Evolutionary conservation across 352 stramenopile species (phyloP).

Genomic region (Pythium aquatile): DNA sequence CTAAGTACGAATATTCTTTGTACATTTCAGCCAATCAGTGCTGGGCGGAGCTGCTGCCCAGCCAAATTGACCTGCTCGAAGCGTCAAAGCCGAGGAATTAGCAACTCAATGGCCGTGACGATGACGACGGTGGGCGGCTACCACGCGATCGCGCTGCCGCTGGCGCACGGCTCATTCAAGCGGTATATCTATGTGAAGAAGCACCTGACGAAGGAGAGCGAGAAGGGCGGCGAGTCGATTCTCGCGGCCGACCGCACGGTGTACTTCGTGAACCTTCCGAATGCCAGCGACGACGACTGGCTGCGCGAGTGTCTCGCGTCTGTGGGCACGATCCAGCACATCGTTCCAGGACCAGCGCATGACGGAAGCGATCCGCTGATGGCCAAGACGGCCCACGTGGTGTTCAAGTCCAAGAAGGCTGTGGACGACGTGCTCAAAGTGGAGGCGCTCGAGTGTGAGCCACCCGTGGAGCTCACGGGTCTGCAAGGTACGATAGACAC

Average conservation of each 20-base stretch:
- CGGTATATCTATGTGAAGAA: slow-evolving; percentile 81
- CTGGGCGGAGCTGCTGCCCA: slow-evolving; percentile 8
- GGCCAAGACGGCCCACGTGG: slow-evolving; percentile 56
- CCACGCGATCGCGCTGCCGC: slow-evolving; percentile 69
- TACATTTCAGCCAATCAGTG: slow-evolving; percentile 20
- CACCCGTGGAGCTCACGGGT: slow-evolving; percentile 26
- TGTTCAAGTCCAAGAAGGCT: slow-evolving; percentile 71
- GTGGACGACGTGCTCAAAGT: slow-evolving; percentile 54
- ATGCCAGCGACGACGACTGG: slow-evolving; percentile 45
- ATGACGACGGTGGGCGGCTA: slow-evolving; percentile 54
- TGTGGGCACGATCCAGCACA: slow-evolving; percentile 62
- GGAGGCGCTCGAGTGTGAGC: slow-evolving; percentile 35
- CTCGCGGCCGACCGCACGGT: slow-evolving; percentile 63
- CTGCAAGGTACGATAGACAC: slow-evolving; percentile 31
- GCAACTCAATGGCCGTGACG: slow-evolving; percentile 7
- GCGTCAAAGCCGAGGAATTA: slow-evolving; percentile 1
- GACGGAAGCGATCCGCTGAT: slow-evolving; percentile 26
- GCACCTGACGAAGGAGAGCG: slow-evolving; percentile 49
- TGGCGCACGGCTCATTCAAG: slow-evolving; percentile 54
- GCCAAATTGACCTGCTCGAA: slow-evolving; percentile 14
- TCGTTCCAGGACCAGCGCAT: slow-evolving; percentile 31
- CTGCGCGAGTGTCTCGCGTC: slow-evolving; percentile 48
- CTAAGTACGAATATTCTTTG: slow-evolving; percentile 9
- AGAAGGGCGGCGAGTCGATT: slow-evolving; percentile 37
- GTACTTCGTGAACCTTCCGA: slow-evolving; percentile 75